These are phyloP conservation scores for Blastocystis sp. DNA, from an alignment of 352 stramenopile species.

Conservation along the genomic window DNA sequence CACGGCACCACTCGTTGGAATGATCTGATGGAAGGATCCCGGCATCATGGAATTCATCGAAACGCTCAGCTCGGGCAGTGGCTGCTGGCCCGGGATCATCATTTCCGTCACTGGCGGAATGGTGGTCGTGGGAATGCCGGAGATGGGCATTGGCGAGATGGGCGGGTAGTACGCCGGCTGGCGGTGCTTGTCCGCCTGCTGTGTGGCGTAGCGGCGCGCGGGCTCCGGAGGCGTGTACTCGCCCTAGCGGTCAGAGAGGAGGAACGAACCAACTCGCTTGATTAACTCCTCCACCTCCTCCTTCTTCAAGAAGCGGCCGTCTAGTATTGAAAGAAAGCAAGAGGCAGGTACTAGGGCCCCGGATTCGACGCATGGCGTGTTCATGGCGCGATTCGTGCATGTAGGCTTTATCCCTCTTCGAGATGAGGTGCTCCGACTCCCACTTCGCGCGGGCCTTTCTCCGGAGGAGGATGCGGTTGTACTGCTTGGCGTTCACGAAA, in stretches of 20 bases:
- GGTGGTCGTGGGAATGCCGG: neutral
- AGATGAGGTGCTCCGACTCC: slow-evolving; percentile 79
- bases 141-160: neutral
- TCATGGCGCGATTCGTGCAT: slow-evolving; percentile 82
- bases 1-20: neutral
- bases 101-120: neutral
- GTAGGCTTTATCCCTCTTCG: slow-evolving; percentile 79
- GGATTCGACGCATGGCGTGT: slow-evolving; percentile 81
- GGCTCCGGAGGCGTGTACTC: neutral
- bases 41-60: neutral
- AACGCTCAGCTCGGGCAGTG: neutral
- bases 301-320: slow-evolving; percentile 80
- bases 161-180: neutral
- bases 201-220: neutral
- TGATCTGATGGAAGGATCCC: neutral
- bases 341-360: slow-evolving; percentile 75
- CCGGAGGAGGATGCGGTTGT: slow-evolving; percentile 84
- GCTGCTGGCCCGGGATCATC: neutral
- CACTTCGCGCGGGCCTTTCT: slow-evolving; percentile 82
- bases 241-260: neutral
- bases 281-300: slow-evolving; percentile 77
- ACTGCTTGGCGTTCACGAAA: slow-evolving; percentile 86
- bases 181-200: neutral
- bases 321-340: neutral
- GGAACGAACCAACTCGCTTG: neutral